These are phyloP conservation scores for Centaurea solstitialis DNA, from an alignment of 129 eudicot species.

Conservation along the genomic window DNA sequence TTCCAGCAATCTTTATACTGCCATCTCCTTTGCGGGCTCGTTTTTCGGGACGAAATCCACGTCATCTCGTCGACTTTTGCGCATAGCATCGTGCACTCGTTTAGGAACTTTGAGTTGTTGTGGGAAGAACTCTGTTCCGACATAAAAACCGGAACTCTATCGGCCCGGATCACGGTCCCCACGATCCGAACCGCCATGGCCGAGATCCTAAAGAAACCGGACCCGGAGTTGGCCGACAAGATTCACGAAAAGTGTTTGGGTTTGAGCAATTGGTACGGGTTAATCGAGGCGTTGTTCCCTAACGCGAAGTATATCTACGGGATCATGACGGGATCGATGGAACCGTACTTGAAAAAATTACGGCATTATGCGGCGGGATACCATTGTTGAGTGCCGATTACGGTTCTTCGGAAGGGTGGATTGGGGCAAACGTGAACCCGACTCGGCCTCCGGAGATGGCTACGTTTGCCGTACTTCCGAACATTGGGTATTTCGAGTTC, in stretches of 20 bases:
- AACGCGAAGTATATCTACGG: conserved; percentile 87
- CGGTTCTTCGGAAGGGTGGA: conserved; percentile 98
- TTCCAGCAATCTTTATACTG: conserved; percentile 94
- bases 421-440: conserved; percentile 89
- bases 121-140: conserved; percentile 82
- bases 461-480: conserved; percentile 85
- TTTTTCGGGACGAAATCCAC: conserved; percentile 57
- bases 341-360: conserved; percentile 81
- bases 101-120: conserved; percentile 63
- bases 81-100: conserved; percentile 89
- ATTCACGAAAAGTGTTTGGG: conserved; percentile 51
- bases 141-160: conserved; percentile 58
- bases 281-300: conserved; percentile 79
- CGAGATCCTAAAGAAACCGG: conserved; percentile 57
- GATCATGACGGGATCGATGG: conserved; percentile 98
- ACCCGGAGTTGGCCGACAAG: conserved; percentile 65
- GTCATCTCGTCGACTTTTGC: conserved; percentile 88
- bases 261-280: conserved; percentile 84
- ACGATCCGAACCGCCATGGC: conserved; percentile 59
- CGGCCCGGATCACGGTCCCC: conserved; percentile 60
- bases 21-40: conserved; percentile 87
- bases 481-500: conserved; percentile 89
- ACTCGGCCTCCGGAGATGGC: conserved; percentile 68
- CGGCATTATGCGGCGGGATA: conserved; percentile 82
- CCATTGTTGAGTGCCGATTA: conserved; percentile 90